These are phyloP conservation scores for Paramecium sonneborni DNA, from an alignment of 73 alveolate genomes.

Conservation along the genomic window DNA sequence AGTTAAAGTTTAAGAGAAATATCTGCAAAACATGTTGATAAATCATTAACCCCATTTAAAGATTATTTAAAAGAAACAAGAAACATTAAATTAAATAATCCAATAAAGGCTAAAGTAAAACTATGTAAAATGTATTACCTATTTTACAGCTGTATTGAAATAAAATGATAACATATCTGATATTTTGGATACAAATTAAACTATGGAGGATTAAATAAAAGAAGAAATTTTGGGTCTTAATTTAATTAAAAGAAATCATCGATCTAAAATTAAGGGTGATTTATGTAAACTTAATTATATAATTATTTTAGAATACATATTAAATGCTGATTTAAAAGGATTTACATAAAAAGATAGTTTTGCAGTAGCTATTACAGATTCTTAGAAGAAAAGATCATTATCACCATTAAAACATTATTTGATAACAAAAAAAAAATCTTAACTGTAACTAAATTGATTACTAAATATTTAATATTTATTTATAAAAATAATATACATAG, in stretches of 20 bases:
- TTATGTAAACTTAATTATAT: neutral
- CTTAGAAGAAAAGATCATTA: neutral
- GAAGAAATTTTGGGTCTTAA: neutral
- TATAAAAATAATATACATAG: too few species aligned
- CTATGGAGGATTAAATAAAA: neutral
- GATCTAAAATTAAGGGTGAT: neutral
- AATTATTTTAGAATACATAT: neutral
- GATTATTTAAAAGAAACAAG: constrained; percentile 15
- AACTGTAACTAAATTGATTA: neutral
- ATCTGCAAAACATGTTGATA: neutral
- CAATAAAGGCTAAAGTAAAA: constrained; percentile 14
- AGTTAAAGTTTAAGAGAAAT: neutral
- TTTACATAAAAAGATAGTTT: neutral
- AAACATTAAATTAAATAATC: neutral
- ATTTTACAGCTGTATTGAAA: neutral
- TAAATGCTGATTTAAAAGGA: neutral
- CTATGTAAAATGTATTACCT: neutral
- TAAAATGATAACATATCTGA: neutral
- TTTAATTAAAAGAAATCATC: neutral
- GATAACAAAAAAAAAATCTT: neutral
- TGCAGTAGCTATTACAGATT: neutral
- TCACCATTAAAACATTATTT: neutral
- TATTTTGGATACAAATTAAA: neutral
- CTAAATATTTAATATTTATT: too few species aligned
- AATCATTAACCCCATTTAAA: neutral